A percentile compares a stretch with the other conserved stretches of the same genome.
Conservation (phyloP, 805 yeast genomes). For the Candida xiaguanensis region DNA sequence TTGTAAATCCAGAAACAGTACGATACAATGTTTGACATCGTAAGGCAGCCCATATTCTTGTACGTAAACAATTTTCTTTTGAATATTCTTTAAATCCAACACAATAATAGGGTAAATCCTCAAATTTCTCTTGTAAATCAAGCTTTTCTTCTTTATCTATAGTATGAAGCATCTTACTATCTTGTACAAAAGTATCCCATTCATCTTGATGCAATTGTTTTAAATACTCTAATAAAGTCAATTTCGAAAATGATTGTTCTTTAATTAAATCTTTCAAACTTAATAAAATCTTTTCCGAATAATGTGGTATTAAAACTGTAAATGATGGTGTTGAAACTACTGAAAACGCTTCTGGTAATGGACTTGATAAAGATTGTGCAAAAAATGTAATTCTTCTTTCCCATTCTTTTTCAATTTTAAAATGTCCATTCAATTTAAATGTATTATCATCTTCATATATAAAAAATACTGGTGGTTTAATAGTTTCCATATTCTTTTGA, state of each 20-base stretch:
- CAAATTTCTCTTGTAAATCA: constrained; percentile 31
- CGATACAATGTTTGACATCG: constrained; percentile 81
- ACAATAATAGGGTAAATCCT: constrained; percentile 67
- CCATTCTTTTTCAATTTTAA: constrained; percentile 46
- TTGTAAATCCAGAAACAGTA: constrained; percentile 80
- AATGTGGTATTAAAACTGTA: constrained; percentile 51
- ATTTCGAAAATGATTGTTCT: constrained; percentile 42
- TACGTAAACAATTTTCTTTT: constrained; percentile 61
- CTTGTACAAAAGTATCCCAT: constrained; percentile 79
- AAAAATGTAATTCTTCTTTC: constrained; percentile 50
- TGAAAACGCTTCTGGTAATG: constrained; percentile 47
- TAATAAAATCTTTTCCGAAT: constrained; percentile 46
- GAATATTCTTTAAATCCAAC: constrained; percentile 69
- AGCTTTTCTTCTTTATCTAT: constrained; percentile 9
- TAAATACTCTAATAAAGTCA: constrained; percentile 72
- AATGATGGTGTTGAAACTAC: constrained; percentile 47
- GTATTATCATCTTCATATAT: constrained; percentile 45
- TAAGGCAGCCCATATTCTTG: constrained; percentile 84
- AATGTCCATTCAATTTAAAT: constrained; percentile 33
- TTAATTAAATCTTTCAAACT: constrained; percentile 44
- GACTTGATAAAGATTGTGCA: constrained; percentile 50
- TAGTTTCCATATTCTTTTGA: constrained; percentile 18
- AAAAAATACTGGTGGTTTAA: constrained; percentile 45
- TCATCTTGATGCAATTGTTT: constrained; percentile 69
- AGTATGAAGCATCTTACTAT: constrained; percentile 45